A percentile compares a stretch with the other conserved stretches of the same genome.
phyloP scores from a whole-genome alignment of 495 filamentous ascomycete genomes.

The Cetradonia linearis region DNA sequence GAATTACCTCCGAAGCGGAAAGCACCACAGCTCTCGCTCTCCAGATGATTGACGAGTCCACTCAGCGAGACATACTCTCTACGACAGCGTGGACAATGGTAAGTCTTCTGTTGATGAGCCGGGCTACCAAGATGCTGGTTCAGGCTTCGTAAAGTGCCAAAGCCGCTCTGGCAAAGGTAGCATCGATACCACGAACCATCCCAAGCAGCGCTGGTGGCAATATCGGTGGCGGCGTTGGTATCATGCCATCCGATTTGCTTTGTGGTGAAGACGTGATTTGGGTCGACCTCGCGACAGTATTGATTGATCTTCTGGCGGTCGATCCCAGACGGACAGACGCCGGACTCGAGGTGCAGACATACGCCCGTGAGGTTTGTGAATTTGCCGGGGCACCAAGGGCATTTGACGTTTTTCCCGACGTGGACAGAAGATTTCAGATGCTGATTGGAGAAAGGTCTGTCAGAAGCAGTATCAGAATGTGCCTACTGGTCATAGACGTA shows the following conservation, averaged over 20 bases:
- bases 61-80: constrained; percentile 25
- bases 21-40: constrained; percentile 29
- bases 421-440: constrained; percentile 28
- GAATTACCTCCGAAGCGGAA: constrained; percentile 21
- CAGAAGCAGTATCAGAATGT: background rate
- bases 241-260: constrained; percentile 23
- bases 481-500: constrained; percentile 1
- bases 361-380: constrained; percentile 26
- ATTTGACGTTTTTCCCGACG: constrained; percentile 25
- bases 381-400: constrained; percentile 24
- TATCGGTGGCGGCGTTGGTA: background rate
- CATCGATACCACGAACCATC: constrained; percentile 26
- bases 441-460: constrained; percentile 10
- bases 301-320: constrained; percentile 25
- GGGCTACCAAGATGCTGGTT: constrained; percentile 27
- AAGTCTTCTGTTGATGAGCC: constrained; percentile 25
- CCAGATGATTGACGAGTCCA: constrained; percentile 27
- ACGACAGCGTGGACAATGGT: constrained; percentile 26
- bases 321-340: constrained; percentile 24
- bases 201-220: constrained; percentile 26
- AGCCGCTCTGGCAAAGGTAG: constrained; percentile 25
- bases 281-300: constrained; percentile 22
- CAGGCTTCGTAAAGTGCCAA: constrained; percentile 16
- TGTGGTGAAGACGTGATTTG: constrained; percentile 26
- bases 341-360: constrained; percentile 27